Evolutionary conservation across 2,329 filamentous ascomycete species (phyloP).

Genomic region (Claviceps spartinae): DNA sequence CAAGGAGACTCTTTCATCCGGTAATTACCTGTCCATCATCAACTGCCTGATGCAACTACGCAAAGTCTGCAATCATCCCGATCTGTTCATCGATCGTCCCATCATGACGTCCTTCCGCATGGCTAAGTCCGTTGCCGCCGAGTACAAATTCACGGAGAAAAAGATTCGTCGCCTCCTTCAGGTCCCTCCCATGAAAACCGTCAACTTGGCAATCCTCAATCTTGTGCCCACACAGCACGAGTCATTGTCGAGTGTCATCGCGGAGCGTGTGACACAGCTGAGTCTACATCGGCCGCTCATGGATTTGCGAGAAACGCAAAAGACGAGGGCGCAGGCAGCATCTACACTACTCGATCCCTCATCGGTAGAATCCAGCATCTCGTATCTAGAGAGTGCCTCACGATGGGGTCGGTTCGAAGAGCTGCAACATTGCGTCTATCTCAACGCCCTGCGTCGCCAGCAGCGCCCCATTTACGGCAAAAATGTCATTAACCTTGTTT

Average conservation of each 20-base stretch:
- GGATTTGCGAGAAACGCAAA: conserved; percentile 59
- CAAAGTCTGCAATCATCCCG: conserved; percentile 97
- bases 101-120: conserved; percentile 97
- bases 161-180: conserved; percentile 54
- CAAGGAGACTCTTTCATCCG: conserved; percentile 73
- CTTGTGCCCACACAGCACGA: conserved; percentile 63
- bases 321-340: conserved; percentile 42
- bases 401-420: conserved; percentile 62
- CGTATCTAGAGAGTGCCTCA: conserved; percentile 57
- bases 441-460: conserved; percentile 70
- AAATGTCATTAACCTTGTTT: conserved; percentile 61
- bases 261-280: conserved; percentile 47
- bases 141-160: conserved; percentile 60
- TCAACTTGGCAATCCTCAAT: conserved; percentile 67
- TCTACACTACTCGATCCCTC: conserved; percentile 46
- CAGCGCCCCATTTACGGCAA: conserved; percentile 71
- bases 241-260: conserved; percentile 39
- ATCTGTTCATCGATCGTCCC: conserved; percentile 87
- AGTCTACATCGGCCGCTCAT: conserved; percentile 58
- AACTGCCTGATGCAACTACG: conserved; percentile 95
- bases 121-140: conserved; percentile 60
- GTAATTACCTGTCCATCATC: conserved; percentile 95
- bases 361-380: conserved; percentile 54
- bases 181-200: conserved; percentile 45
- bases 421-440: conserved; percentile 65